Percentiles rank a stretch among this genome's conserved stretches.
Evolutionary conservation across 495 filamentous ascomycete species (phyloP).

Genomic region (Lasiosphaeria hispida): DNA sequence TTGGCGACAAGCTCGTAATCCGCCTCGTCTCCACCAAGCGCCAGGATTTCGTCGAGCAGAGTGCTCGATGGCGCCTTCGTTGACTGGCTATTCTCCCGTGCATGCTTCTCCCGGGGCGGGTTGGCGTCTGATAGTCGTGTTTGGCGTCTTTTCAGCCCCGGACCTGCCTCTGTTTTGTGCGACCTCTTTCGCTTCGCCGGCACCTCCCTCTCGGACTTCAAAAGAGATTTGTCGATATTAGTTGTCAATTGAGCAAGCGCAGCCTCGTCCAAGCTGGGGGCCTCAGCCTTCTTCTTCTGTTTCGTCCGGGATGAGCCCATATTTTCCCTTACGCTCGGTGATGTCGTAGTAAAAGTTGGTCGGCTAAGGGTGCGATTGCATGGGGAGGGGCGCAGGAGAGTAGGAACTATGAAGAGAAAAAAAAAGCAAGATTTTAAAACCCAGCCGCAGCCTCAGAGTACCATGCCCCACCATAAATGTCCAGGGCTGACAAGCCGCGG

Average conservation of each 20-base stretch:
- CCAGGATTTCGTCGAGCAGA: conserved; percentile 69
- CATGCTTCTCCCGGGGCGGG: conserved; percentile 17
- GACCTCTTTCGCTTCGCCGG: conserved; percentile 47
- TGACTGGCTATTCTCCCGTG: conserved; percentile 19
- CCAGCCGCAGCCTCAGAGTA: too few species aligned
- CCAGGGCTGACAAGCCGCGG: too few species aligned
- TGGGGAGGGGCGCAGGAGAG: neutral
- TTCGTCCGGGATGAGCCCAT: conserved; percentile 28
- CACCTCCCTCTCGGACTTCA: conserved; percentile 24
- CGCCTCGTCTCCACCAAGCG: conserved; percentile 74
- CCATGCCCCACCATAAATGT: too few species aligned
- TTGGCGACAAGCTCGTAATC: conserved; percentile 66
- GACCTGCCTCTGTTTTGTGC: conserved; percentile 32
- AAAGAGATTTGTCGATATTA: conserved; percentile 58
- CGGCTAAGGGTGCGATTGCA: neutral
- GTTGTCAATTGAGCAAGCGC: conserved; percentile 62
- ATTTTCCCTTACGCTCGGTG: neutral
- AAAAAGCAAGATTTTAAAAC: too few species aligned
- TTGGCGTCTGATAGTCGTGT: conserved; percentile 35
- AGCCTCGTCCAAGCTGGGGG: conserved; percentile 56
- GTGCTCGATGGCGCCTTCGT: conserved; percentile 22
- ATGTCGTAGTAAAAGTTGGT: neutral
- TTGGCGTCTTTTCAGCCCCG: conserved; percentile 48
- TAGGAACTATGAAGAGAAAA: too few species aligned
- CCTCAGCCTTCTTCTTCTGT: conserved; percentile 21